Evolutionary conservation across 2,329 filamentous ascomycete species (phyloP).

Genomic region (Pseudopyricularia cyperi): DNA sequence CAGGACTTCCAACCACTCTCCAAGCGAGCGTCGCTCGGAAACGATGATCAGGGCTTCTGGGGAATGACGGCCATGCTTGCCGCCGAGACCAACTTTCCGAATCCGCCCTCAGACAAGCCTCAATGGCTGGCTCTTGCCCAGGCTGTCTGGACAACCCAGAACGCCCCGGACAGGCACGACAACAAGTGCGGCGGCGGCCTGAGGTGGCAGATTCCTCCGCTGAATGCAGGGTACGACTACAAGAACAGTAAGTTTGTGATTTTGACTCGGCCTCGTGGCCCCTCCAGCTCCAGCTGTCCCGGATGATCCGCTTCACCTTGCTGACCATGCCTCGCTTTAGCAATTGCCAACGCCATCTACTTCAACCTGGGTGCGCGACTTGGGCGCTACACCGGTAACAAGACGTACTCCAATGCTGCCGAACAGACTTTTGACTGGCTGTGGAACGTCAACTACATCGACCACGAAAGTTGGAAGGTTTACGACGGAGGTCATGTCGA

Average conservation of each 20-base stretch:
- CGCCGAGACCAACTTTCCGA: conserved; percentile 50
- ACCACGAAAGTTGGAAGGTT: conserved; percentile 37
- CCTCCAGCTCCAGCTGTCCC: no score
- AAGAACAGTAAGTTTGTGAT: conserved; percentile 35
- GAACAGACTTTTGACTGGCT: conserved; percentile 52
- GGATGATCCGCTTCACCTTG: neutral
- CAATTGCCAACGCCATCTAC: conserved; percentile 48
- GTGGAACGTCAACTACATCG: conserved; percentile 39
- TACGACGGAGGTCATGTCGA: conserved; percentile 50
- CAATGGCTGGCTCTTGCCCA: conserved; percentile 56
- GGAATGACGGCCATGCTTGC: conserved; percentile 55
- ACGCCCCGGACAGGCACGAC: conserved; percentile 33
- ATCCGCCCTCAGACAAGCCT: conserved; percentile 39
- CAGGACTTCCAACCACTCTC: conserved; percentile 43
- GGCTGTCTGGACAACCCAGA: conserved; percentile 54
- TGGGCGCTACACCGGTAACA: conserved; percentile 55
- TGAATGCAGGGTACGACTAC: conserved; percentile 66
- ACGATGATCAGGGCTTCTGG: conserved; percentile 64
- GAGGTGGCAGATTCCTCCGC: conserved; percentile 64
- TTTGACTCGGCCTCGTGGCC: neutral
- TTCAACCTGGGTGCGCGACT: conserved; percentile 57
- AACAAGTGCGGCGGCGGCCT: conserved; percentile 61
- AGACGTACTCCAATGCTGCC: conserved; percentile 51
- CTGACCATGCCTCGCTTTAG: neutral
- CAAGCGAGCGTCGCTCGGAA: conserved; percentile 44